Percentiles rank a stretch among this genome's conserved stretches.
These are phyloP conservation scores for Begonia loranthoides DNA, from an alignment of 306 rosid species.

Conservation along the genomic window DNA sequence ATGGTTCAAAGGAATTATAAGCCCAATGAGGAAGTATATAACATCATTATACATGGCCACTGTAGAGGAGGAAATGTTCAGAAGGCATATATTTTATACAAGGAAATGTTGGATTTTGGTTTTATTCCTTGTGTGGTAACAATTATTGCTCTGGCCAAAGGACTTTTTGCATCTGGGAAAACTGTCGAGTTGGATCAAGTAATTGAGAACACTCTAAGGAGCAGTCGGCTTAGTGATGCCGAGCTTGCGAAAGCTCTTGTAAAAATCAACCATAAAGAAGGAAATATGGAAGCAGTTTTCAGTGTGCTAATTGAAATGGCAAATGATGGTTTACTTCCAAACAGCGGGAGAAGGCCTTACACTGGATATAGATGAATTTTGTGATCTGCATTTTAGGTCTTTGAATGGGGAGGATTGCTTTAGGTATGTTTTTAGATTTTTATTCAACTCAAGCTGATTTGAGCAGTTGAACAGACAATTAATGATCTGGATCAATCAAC, in stretches of 20 bases:
- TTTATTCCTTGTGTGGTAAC: slow-evolving; percentile 60
- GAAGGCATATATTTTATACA: slow-evolving; percentile 53
- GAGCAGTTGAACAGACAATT: too few species aligned
- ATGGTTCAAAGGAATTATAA: slow-evolving; percentile 41
- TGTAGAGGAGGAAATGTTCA: slow-evolving; percentile 45
- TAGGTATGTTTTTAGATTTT: too few species aligned
- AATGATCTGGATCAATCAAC: too few species aligned
- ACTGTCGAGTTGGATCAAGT: slow-evolving; percentile 44
- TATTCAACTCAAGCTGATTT: too few species aligned
- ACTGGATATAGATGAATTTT: too few species aligned
- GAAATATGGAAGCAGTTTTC: slow-evolving; percentile 71
- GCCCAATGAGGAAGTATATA: slow-evolving; percentile 54
- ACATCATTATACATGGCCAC: slow-evolving; percentile 74
- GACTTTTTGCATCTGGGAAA: slow-evolving; percentile 46
- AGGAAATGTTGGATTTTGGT: slow-evolving; percentile 49
- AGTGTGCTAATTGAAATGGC: slow-evolving; percentile 66
- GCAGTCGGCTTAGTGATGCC: slow-evolving; percentile 51
- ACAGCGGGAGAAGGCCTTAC: slow-evolving; percentile 10
- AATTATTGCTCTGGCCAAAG: slow-evolving; percentile 54
- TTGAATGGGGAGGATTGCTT: too few species aligned
- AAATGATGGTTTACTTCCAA: slow-evolving; percentile 70
- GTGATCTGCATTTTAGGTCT: too few species aligned
- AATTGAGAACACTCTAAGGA: slow-evolving; percentile 34
- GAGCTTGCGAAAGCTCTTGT: slow-evolving; percentile 61
- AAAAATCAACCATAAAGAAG: slow-evolving; percentile 70